Evolutionary conservation across 257 asterid genomes (phyloP).

Genomic region (Craterostigma plantagineum): DNA sequence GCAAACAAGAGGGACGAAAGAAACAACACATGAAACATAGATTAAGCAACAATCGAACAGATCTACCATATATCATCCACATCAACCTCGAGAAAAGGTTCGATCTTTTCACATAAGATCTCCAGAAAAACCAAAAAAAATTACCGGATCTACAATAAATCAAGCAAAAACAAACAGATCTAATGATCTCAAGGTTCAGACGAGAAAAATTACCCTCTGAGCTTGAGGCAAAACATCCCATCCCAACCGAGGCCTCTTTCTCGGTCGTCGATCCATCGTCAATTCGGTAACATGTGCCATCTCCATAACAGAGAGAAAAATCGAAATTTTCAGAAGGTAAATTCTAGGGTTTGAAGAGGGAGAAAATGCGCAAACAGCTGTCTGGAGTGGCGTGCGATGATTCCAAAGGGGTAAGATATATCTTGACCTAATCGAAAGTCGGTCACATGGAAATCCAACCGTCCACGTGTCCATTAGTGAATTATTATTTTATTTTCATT

Average conservation of each 20-base stretch:
- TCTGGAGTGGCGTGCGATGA: conserved; percentile 8
- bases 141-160: too few species aligned
- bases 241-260: conserved; percentile 72
- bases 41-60: too few species aligned
- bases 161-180: too few species aligned
- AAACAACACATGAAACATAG: too few species aligned
- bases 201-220: conserved; percentile 31
- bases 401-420: conserved; percentile 15
- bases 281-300: conserved; percentile 83
- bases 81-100: too few species aligned
- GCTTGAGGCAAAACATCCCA: conserved; percentile 78
- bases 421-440: conserved; percentile 6
- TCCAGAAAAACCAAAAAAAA: too few species aligned
- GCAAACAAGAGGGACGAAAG: too few species aligned
- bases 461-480: conserved; percentile 24
- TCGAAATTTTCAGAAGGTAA: conserved; percentile 6
- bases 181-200: too few species aligned
- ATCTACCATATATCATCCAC: too few species aligned
- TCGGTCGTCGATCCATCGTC: conserved; percentile 70
- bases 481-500: too few species aligned
- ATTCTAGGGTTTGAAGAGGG: conserved; percentile 12
- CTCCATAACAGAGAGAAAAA: conserved; percentile 36
- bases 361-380: neutral
- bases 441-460: conserved; percentile 16
- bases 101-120: too few species aligned